Conservation (phyloP, 257 asterid genomes). For the Solanum chmielewskii region DNA sequence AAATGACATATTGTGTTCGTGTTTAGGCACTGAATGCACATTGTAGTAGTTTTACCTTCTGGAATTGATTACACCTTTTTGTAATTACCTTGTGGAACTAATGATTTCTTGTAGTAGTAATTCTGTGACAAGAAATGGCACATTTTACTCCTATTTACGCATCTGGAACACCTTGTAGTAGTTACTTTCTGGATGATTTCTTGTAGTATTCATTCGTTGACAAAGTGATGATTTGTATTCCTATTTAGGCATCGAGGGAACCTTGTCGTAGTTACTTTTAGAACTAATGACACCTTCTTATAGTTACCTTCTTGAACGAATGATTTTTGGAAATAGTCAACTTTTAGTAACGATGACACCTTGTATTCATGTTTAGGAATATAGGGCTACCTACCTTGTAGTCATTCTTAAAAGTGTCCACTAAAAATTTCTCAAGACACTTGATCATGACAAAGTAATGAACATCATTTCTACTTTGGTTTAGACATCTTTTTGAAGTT, state of each 20-base stretch:
- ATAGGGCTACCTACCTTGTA: too few relatives aligned
- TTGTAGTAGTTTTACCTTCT: not conserved
- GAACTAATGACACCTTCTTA: not conserved
- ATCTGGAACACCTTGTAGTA: not conserved
- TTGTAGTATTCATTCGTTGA: not conserved
- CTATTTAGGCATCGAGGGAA: not conserved
- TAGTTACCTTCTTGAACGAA: not conserved
- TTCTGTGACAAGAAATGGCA: not conserved
- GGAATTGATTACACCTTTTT: not conserved
- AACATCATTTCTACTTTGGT: not conserved
- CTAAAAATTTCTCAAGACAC: too few relatives aligned
- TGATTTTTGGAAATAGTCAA: not conserved
- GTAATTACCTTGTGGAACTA: not conserved
- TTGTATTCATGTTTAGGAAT: not conserved
- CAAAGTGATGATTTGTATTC: not conserved
- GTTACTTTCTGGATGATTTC: not conserved
- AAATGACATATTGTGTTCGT: not conserved
- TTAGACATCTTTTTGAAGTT: not conserved
- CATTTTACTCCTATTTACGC: not conserved
- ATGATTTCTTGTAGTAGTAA: not conserved
- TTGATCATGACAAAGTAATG: too few relatives aligned
- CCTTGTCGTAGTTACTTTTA: not conserved
- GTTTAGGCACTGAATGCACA: not conserved
- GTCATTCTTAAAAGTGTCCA: too few relatives aligned
- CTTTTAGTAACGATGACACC: not conserved